Percentiles rank a stretch among this genome's conserved stretches.
Conservation (phyloP, 2,329 filamentous ascomycete species). For the Biscogniauxia marginata region DNA sequence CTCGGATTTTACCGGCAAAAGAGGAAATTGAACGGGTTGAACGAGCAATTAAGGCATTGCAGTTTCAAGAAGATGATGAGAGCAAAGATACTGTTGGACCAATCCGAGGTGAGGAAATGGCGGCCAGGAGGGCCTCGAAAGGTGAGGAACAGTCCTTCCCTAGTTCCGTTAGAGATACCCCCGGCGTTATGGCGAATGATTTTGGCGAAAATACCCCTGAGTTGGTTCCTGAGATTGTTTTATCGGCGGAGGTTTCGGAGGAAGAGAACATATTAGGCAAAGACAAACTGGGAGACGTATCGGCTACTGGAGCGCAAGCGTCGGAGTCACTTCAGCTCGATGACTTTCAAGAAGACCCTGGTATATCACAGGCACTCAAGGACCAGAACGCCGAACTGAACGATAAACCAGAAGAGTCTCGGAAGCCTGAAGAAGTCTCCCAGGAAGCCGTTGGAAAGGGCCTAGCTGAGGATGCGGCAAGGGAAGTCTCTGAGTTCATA, state of each 20-base stretch:
- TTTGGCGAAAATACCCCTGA: conserved; percentile 26
- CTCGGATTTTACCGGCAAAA: not conserved
- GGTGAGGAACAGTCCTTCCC: conserved; percentile 42
- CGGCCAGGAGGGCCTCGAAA: conserved; percentile 34
- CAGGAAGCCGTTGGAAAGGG: not conserved
- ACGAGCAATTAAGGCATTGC: not conserved
- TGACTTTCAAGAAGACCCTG: not conserved
- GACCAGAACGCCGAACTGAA: not conserved
- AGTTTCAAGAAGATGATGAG: conserved; percentile 29
- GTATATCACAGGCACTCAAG: not conserved
- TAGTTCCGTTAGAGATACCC: conserved; percentile 33
- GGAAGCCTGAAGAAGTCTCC: not conserved
- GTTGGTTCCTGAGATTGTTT: conserved; percentile 16
- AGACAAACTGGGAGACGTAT: conserved; percentile 1
- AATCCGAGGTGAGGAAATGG: conserved; percentile 37
- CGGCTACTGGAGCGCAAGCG: not conserved
- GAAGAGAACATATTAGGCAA: not conserved
- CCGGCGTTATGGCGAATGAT: conserved; percentile 32
- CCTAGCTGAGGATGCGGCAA: not conserved
- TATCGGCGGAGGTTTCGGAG: conserved; percentile 6
- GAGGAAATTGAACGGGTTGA: not conserved
- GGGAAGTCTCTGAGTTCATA: not conserved
- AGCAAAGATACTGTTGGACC: conserved; percentile 40
- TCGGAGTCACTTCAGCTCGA: not conserved
- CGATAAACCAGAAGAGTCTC: not conserved